Conservation (phyloP, 805 yeast species). For the Komagataella populi region DNA sequence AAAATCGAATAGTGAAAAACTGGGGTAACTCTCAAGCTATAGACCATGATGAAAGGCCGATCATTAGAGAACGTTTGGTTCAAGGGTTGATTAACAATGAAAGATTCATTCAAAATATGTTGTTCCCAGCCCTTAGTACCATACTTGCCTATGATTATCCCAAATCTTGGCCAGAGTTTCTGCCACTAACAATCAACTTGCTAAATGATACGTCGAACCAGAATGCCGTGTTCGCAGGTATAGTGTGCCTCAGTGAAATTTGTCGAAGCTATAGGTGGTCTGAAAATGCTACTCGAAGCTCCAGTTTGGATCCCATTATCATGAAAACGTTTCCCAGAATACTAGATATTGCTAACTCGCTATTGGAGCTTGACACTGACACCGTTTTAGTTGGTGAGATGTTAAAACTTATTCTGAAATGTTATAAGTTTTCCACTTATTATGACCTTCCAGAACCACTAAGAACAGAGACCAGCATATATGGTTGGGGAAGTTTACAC, state of each 20-base stretch:
- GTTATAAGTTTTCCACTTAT: constrained; percentile 71
- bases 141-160: constrained; percentile 31
- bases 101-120: constrained; percentile 29
- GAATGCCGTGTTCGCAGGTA: constrained; percentile 43
- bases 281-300: constrained; percentile 37
- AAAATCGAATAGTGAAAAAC: constrained; percentile 52
- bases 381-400: constrained; percentile 44
- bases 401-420: constrained; percentile 61
- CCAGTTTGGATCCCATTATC: constrained; percentile 45
- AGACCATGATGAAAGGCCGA: constrained; percentile 61
- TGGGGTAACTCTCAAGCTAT: constrained; percentile 41
- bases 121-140: constrained; percentile 34
- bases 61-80: constrained; percentile 55
- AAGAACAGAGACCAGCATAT: constrained; percentile 36
- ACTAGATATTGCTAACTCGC: constrained; percentile 48
- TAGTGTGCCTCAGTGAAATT: constrained; percentile 64
- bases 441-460: constrained; percentile 63
- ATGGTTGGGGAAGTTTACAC: constrained; percentile 69
- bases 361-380: constrained; percentile 21
- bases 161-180: constrained; percentile 38
- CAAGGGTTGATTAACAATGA: constrained; percentile 41
- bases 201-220: constrained; percentile 29
- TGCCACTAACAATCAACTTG: constrained; percentile 32
- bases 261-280: constrained; percentile 70
- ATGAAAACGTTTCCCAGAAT: constrained; percentile 54